phyloP scores from a whole-genome alignment of 768 basidiomycete genomes.

The Russula sp. region DNA sequence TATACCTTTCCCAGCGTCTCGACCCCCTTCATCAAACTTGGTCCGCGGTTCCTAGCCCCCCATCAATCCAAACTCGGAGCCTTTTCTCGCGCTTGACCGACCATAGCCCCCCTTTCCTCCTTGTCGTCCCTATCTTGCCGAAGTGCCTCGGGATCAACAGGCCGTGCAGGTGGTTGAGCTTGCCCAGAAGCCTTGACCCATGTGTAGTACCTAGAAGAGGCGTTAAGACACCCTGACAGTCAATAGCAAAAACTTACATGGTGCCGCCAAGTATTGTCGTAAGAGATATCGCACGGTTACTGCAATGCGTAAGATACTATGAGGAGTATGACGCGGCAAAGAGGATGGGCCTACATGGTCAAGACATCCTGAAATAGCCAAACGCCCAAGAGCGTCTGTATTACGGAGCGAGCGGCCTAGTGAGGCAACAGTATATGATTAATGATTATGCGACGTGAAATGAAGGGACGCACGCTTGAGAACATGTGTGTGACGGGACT shows the following conservation, averaged over 20 bases:
- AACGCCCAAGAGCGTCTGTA: conserved; percentile 78
- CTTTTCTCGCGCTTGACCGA: conserved; percentile 28
- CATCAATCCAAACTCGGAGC: background rate
- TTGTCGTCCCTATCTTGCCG: conserved; percentile 25
- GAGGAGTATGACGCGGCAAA: background rate
- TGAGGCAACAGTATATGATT: background rate
- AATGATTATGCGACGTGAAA: background rate
- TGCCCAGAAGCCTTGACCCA: conserved; percentile 43
- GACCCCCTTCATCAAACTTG: background rate
- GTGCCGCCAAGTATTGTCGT: conserved; percentile 62
- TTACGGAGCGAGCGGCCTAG: conserved; percentile 73
- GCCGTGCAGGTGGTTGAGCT: conserved; percentile 27
- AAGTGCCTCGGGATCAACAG: conserved; percentile 38
- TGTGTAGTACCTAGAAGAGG: conserved; percentile 46
- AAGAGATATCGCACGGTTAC: conserved; percentile 31
- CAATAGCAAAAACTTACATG: conserved; percentile 38
- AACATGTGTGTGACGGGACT: conserved; percentile 86
- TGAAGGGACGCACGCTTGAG: conserved; percentile 49
- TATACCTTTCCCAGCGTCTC: too few species aligned
- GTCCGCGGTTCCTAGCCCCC: background rate
- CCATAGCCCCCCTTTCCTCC: conserved; percentile 28
- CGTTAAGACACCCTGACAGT: background rate
- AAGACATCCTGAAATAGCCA: conserved; percentile 71
- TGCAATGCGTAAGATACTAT: background rate
- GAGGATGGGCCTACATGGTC: conserved; percentile 47